phyloP scores from a whole-genome alignment of 768 basidiomycete species.

The Pulveroboletus sp. region DNA sequence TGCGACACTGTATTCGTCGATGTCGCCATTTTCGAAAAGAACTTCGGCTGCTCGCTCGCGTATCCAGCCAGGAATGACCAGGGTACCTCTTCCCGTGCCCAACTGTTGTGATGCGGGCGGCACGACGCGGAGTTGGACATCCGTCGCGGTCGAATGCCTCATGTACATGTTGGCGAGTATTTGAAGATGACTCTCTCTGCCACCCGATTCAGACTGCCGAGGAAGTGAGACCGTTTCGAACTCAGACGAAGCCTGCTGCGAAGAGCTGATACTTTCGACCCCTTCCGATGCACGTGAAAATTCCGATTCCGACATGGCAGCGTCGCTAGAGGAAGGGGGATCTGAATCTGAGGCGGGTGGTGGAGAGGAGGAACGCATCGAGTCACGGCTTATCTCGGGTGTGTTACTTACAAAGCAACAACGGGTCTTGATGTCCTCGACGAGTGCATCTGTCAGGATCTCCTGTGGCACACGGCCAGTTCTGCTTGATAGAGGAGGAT shows the following conservation, averaged over 20 bases:
- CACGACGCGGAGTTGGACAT: conserved; percentile 62
- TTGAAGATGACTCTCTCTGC: conserved; percentile 40
- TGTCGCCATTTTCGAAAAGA: conserved; percentile 84
- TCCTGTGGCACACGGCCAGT: conserved; percentile 70
- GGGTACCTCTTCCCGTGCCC: conserved; percentile 70
- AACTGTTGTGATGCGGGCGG: conserved; percentile 63
- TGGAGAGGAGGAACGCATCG: conserved; percentile 32
- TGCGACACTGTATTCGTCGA: conserved; percentile 80
- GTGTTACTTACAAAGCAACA: conserved; percentile 80
- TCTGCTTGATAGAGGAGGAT: conserved; percentile 57
- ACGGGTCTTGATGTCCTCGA: conserved; percentile 88
- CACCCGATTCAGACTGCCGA: conserved; percentile 27
- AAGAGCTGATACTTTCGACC: conserved; percentile 44
- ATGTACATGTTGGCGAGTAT: conserved; percentile 66
- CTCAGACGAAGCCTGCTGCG: conserved; percentile 46
- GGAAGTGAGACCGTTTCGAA: conserved; percentile 51
- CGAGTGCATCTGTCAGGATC: conserved; percentile 70
- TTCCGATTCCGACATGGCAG: conserved; percentile 63
- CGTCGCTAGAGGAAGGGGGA: conserved; percentile 45
- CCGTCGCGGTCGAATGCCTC: conserved; percentile 72
- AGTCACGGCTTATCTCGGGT: conserved; percentile 37
- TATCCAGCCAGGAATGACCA: conserved; percentile 93
- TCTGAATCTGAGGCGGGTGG: conserved; percentile 35
- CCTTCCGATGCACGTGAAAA: conserved; percentile 51
- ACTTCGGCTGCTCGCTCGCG: conserved; percentile 88